phyloP scores from a whole-genome alignment of 2,329 filamentous ascomycete species.

The Periconia digitata region DNA sequence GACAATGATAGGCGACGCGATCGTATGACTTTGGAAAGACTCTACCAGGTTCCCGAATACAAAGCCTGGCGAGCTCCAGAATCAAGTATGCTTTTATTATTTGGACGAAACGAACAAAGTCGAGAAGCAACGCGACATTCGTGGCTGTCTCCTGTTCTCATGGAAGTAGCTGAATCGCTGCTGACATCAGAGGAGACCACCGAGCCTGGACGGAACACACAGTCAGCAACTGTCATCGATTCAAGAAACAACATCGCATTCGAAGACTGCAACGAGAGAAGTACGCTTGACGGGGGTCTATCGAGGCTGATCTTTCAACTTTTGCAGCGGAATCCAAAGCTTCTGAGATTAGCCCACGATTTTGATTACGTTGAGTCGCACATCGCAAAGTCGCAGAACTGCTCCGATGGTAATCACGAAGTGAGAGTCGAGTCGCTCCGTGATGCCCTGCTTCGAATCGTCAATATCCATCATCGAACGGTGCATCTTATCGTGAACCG shows the following conservation, averaged over 20 bases:
- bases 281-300: background rate
- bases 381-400: no score
- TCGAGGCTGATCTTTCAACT: slow-evolving; percentile 6
- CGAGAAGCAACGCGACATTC: slow-evolving; percentile 1
- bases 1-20: no score
- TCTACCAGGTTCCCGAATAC: no score
- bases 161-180: no score
- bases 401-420: background rate
- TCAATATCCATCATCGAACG: slow-evolving; percentile 51
- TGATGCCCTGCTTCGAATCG: slow-evolving; percentile 84
- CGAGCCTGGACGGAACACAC: no score
- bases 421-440: background rate
- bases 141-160: slow-evolving; percentile 11
- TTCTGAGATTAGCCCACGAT: slow-evolving; percentile 6
- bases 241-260: slow-evolving; percentile 2
- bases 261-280: slow-evolving; percentile 4
- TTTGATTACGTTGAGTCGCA: slow-evolving; percentile 3
- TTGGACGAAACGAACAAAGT: slow-evolving; percentile 5
- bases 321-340: slow-evolving; percentile 4
- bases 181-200: slow-evolving; percentile 4
- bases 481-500: slow-evolving; percentile 1
- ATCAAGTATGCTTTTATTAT: slow-evolving; percentile 5
- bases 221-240: no score
- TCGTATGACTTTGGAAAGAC: no score
- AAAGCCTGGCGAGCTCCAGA: background rate